Conservation (phyloP, 179 eudicot species). For the Silene noctiflora region DNA sequence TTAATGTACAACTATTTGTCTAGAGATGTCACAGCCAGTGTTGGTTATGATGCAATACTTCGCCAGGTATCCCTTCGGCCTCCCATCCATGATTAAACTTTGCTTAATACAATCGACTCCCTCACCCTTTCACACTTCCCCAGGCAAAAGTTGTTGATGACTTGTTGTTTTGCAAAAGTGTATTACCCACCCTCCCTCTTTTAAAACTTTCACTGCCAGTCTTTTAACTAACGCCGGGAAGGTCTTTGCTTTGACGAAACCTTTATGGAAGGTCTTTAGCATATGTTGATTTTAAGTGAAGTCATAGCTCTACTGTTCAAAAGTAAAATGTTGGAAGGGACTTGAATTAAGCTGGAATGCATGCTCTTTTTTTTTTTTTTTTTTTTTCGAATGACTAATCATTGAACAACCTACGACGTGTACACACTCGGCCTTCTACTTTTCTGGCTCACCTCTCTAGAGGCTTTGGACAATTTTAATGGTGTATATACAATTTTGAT, state of each 20-base stretch:
- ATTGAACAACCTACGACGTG: neutral
- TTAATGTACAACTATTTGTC: conserved; percentile 83
- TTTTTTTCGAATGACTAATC: neutral
- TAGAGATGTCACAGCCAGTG: conserved; percentile 72
- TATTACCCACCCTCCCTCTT: neutral
- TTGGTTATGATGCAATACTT: conserved; percentile 86
- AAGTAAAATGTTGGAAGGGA: neutral
- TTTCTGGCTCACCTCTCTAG: neutral
- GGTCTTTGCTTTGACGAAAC: neutral
- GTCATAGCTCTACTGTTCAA: neutral
- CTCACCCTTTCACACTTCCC: neutral
- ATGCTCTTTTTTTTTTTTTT: neutral
- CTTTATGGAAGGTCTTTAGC: neutral
- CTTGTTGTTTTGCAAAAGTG: neutral
- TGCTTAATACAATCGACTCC: neutral
- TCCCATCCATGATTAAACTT: neutral
- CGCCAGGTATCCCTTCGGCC: conserved; percentile 59
- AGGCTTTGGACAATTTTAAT: neutral
- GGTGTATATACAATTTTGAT: neutral
- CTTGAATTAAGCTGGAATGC: neutral
- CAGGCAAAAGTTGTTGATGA: neutral
- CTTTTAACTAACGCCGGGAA: neutral
- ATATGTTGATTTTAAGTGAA: neutral
- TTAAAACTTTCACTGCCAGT: too few relatives aligned
- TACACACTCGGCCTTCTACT: neutral